Base-by-base conservation (phyloP, 2,329 filamentous ascomycete species). In the Pseudogymnoascus sp. region DNA sequence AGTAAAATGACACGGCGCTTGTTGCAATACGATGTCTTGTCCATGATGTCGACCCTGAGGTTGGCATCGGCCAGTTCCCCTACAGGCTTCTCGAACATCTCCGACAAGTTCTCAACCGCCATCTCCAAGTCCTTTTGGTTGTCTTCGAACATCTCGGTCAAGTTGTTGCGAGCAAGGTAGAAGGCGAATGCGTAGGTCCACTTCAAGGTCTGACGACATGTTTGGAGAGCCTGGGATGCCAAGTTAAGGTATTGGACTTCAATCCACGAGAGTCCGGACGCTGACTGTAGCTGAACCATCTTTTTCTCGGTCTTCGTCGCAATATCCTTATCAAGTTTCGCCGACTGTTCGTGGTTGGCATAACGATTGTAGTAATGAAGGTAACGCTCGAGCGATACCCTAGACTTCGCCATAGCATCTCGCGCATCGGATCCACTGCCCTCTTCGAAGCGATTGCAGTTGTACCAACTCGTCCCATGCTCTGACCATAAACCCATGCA, bases 141-240 rank as follows among this genome's bases (percentile, higher is more conserved):
- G 75, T 97, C 93, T 75, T 99, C 95, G 65, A 99, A 99, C 62
- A 99, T 97, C 73, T 93, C 91, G 0, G 95, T 97, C 63, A 95
- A 79, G 72, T 99, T 97, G 81, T 97, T 97, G 63, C 91, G 87
- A 2, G 89, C 88, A n/a, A 99, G 85, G 73, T 99, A 99, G 74
- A 95, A 99, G 0, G 95, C 95, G 76, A 99, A 99, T 0, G 95
- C 95, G 72, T 99, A 99, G 0, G 95, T 99, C 95, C 95, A 99
- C 78, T 99, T 99, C 4, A 99, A 81, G 0, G 95, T 99, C 77
- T 97, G 93, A n/a, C 95, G 90, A 76, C 95, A 99, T 56, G 91
- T 92, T 77, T 97, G 93, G 14, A 99, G 82, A 2, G 93, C 91
- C 73, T 96, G 91, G 0, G 93, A 96, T 0, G 95, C 95, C 1